A percentile compares a stretch with the other conserved stretches of the same genome.
phyloP scores from a whole-genome alignment of 192 early-diverging fungal species.

The Backusella mclennaniae region DNA sequence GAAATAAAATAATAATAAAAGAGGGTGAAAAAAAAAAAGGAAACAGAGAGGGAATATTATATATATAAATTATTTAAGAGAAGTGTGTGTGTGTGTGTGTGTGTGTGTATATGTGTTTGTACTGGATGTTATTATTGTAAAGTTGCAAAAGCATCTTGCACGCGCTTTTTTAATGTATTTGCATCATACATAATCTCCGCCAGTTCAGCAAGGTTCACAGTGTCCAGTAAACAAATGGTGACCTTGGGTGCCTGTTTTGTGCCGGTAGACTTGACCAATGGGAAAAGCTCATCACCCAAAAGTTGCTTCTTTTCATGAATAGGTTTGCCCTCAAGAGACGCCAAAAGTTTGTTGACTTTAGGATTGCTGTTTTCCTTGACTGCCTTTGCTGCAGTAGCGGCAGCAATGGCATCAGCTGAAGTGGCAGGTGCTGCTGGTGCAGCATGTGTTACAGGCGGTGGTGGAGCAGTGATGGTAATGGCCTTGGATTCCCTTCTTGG shows the following conservation, averaged over 20 bases:
- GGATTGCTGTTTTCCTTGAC: not conserved
- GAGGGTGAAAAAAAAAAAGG: not conserved
- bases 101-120: too few species aligned
- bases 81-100: too few species aligned
- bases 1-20: not conserved
- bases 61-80: too few species aligned
- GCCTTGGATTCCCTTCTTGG: slow-evolving; percentile 12
- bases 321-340: slow-evolving; percentile 28
- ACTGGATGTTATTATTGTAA: not conserved
- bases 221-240: slow-evolving; percentile 38
- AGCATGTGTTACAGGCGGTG: not conserved
- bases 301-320: slow-evolving; percentile 40
- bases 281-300: slow-evolving; percentile 41
- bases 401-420: not conserved
- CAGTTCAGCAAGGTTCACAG: slow-evolving; percentile 29
- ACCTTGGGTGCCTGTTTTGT: slow-evolving; percentile 33
- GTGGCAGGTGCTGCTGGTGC: not conserved
- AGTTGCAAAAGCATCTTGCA: slow-evolving; percentile 11
- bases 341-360: slow-evolving; percentile 29
- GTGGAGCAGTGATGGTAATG: not conserved
- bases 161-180: not conserved
- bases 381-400: not conserved
- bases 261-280: slow-evolving; percentile 37
- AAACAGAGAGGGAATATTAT: not conserved
- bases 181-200: slow-evolving; percentile 40